Percentiles rank a stretch among this genome's conserved stretches.
phyloP scores from a whole-genome alignment of 495 filamentous ascomycete genomes.

The Elaphomyces granulatus region DNA sequence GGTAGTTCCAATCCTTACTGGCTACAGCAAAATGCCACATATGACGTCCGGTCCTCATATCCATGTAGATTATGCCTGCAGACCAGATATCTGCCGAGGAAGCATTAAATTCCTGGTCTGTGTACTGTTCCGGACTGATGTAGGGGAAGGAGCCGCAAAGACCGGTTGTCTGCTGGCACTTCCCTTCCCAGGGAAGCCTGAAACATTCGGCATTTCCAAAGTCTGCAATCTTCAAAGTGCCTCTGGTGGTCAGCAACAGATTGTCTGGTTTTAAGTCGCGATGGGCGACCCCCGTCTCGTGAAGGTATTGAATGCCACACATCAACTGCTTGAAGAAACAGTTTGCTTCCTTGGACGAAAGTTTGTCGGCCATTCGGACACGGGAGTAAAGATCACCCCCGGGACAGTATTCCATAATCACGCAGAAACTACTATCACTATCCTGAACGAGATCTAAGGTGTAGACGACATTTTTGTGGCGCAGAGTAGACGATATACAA shows the following conservation, averaged over 20 bases:
- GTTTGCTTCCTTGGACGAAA: constrained; percentile 3
- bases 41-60: constrained; percentile 5
- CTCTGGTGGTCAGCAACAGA: constrained; percentile 2
- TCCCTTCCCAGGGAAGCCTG: constrained; percentile 5
- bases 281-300: constrained; percentile 5
- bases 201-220: constrained; percentile 6
- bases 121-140: constrained; percentile 6
- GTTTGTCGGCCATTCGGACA: constrained; percentile 1
- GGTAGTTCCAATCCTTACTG: constrained; percentile 1
- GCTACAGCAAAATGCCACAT: constrained; percentile 5
- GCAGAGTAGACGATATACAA: constrained; percentile 5
- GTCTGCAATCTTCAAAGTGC: constrained; percentile 5
- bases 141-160: constrained; percentile 7
- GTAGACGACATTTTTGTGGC: constrained; percentile 3
- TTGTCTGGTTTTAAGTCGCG: constrained; percentile 7
- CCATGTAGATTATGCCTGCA: constrained; percentile 5
- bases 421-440: constrained; percentile 2
- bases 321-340: constrained; percentile 7
- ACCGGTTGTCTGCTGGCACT: background rate
- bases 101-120: constrained; percentile 1
- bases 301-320: constrained; percentile 4
- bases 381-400: constrained; percentile 5
- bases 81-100: constrained; percentile 5
- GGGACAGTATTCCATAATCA: constrained; percentile 6
- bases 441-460: constrained; percentile 5